These are phyloP conservation scores for Kodamaea nitidulidarum DNA, from an alignment of 805 yeast genomes.

Conservation along the genomic window DNA sequence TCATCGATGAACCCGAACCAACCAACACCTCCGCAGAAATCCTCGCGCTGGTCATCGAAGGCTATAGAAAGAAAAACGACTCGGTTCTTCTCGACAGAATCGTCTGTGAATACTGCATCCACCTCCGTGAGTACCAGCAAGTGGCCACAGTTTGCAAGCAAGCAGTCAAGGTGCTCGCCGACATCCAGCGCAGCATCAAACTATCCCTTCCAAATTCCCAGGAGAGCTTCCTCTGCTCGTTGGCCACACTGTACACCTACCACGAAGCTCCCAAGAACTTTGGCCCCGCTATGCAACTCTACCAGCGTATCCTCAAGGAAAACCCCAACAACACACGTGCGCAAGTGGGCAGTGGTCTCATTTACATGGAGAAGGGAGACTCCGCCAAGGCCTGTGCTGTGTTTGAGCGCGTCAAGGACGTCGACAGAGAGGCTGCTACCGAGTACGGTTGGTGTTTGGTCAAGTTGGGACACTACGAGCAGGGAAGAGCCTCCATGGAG, in stretches of 20 bases:
- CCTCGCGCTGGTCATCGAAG: constrained; percentile 47
- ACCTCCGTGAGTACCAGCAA: constrained; percentile 52
- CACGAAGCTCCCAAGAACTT: constrained; percentile 89
- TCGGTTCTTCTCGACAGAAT: constrained; percentile 66
- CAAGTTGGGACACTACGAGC: constrained; percentile 43
- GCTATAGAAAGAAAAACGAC: constrained; percentile 35
- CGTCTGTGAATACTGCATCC: constrained; percentile 54
- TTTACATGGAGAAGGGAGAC: constrained; percentile 63
- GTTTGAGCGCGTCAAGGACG: constrained; percentile 49
- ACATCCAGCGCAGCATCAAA: constrained; percentile 43
- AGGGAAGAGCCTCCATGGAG: constrained; percentile 52
- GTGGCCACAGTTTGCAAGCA: constrained; percentile 58
- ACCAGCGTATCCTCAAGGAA: constrained; percentile 51
- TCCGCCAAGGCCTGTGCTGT: constrained; percentile 50
- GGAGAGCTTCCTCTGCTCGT: constrained; percentile 55
- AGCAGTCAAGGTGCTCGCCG: constrained; percentile 55
- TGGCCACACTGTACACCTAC: constrained; percentile 77
- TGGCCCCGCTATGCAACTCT: constrained; percentile 66
- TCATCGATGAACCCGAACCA: not conserved
- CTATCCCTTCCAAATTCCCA: constrained; percentile 48
- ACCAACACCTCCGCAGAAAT: constrained; percentile 46
- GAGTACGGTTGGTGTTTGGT: constrained; percentile 81
- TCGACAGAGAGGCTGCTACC: constrained; percentile 58
- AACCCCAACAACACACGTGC: constrained; percentile 52
- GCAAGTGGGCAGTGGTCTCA: constrained; percentile 75